Conservation (phyloP, 305 asterid species). For the Lippia alba region DNA sequence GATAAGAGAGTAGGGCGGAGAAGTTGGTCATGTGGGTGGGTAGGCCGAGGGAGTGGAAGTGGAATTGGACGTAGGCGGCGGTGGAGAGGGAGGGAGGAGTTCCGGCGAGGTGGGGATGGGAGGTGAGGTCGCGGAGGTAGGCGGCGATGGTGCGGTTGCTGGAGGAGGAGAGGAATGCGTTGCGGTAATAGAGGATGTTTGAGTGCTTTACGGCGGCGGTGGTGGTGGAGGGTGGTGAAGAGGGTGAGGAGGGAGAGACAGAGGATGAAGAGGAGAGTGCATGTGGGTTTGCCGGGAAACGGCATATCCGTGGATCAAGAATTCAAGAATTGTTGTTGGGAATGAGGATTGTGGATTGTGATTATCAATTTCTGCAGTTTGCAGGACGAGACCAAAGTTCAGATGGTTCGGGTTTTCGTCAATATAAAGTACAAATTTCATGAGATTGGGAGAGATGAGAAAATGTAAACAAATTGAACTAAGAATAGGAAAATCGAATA, state of each 20-base stretch:
- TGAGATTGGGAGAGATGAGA: too few relatives aligned
- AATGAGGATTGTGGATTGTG: background rate
- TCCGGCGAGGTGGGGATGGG: conserved; percentile 93
- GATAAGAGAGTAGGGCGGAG: conserved; percentile 81
- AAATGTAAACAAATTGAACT: too few relatives aligned
- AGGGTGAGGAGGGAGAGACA: conserved; percentile 50
- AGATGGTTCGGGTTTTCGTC: background rate
- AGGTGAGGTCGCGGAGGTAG: conserved; percentile 89
- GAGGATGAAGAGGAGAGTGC: conserved; percentile 49
- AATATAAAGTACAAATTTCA: background rate
- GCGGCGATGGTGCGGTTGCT: conserved; percentile 74
- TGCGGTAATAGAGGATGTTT: conserved; percentile 36
- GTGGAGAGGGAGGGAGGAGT: conserved; percentile 66
- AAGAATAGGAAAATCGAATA: too few relatives aligned
- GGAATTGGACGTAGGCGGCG: conserved; percentile 65
- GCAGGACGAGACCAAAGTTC: background rate
- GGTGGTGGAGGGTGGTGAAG: conserved; percentile 48
- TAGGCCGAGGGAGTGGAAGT: conserved; percentile 62
- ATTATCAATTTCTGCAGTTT: background rate
- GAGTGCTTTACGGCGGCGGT: conserved; percentile 2
- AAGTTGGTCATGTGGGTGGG: conserved; percentile 60
- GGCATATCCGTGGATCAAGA: conserved; percentile 32
- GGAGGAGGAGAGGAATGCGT: conserved; percentile 67
- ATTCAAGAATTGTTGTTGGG: background rate
- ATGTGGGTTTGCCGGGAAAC: conserved; percentile 45